Conservation (phyloP, 805 yeast genomes). For the Wickerhamomyces silvicola region DNA sequence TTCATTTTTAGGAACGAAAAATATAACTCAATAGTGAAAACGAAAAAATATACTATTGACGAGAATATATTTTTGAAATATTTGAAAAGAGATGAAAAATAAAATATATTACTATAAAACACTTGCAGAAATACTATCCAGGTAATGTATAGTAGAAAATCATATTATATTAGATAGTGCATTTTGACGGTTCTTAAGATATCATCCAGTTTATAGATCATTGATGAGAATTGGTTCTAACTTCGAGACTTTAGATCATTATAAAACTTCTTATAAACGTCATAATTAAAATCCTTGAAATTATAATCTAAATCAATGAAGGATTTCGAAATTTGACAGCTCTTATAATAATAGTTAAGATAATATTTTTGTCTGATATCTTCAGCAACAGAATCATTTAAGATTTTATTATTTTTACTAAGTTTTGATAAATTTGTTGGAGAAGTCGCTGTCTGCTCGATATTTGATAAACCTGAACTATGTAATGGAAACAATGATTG, state of each 20-base stretch:
- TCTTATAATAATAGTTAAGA: slow-evolving; percentile 42
- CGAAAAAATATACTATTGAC: slow-evolving; percentile 27
- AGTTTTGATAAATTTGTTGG: slow-evolving; percentile 9
- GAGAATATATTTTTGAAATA: slow-evolving; percentile 4
- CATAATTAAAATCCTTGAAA: slow-evolving; percentile 48
- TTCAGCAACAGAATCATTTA: slow-evolving; percentile 29
- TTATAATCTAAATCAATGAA: slow-evolving; percentile 59
- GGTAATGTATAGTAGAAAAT: no score
- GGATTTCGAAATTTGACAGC: slow-evolving; percentile 54
- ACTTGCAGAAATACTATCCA: no score
- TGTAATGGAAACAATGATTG: slow-evolving; percentile 71
- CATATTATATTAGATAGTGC: no score
- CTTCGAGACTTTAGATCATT: slow-evolving; percentile 19
- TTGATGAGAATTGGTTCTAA: not conserved
- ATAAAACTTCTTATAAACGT: slow-evolving; percentile 36
- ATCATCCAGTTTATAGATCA: not conserved
- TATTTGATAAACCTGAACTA: slow-evolving; percentile 19
- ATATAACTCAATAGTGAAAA: slow-evolving; percentile 31
- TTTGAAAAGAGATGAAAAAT: not conserved
- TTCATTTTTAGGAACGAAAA: slow-evolving; percentile 39
- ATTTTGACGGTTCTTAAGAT: not conserved
- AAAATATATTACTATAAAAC: no score
- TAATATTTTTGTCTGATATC: slow-evolving; percentile 37
- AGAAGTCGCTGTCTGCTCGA: slow-evolving; percentile 16
- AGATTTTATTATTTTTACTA: slow-evolving; percentile 16